Percentiles rank a stretch among this genome's conserved stretches.
Conservation (phyloP, 306 rosid genomes). For the Gleditsia sinensis region DNA sequence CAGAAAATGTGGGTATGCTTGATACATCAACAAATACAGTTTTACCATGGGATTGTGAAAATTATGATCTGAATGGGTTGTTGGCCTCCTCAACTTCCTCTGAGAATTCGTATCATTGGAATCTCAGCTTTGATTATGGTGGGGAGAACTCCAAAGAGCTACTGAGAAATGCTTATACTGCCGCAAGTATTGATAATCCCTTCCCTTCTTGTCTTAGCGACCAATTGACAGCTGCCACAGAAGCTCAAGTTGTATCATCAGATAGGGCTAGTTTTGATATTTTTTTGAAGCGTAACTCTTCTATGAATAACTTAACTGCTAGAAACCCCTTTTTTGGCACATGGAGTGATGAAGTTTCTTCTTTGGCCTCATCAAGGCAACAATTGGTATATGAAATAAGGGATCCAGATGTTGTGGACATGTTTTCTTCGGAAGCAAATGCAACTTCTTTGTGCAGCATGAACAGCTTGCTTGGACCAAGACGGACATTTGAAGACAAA, state of each 20-base stretch:
- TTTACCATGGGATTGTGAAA: conserved; percentile 43
- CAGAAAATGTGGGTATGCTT: conserved; percentile 32
- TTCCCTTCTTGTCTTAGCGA: conserved; percentile 33
- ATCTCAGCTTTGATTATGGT: conserved; percentile 27
- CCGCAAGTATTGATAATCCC: conserved; percentile 22
- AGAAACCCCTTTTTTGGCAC: conserved; percentile 32
- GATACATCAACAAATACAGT: conserved; percentile 28
- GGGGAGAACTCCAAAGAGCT: conserved; percentile 33
- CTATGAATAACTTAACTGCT: conserved; percentile 20
- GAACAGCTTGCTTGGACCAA: conserved; percentile 16
- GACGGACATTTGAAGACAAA: conserved; percentile 37
- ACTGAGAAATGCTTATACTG: conserved; percentile 35
- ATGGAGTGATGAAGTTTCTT: conserved; percentile 45
- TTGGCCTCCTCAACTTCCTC: conserved; percentile 54
- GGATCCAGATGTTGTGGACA: conserved; percentile 37
- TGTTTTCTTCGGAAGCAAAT: conserved; percentile 27
- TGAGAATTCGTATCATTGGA: conserved; percentile 44
- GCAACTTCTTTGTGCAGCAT: conserved; percentile 26
- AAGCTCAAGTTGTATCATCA: conserved; percentile 30
- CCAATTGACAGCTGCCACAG: conserved; percentile 27
- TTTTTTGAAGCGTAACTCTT: conserved; percentile 37
- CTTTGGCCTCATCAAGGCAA: conserved; percentile 49
- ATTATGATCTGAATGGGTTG: conserved; percentile 49
- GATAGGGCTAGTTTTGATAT: conserved; percentile 15
- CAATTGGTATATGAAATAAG: conserved; percentile 36